Evolutionary conservation across 2,329 filamentous ascomycete species (phyloP).

Genomic region (Immersiporthe knoxdaviesiana): DNA sequence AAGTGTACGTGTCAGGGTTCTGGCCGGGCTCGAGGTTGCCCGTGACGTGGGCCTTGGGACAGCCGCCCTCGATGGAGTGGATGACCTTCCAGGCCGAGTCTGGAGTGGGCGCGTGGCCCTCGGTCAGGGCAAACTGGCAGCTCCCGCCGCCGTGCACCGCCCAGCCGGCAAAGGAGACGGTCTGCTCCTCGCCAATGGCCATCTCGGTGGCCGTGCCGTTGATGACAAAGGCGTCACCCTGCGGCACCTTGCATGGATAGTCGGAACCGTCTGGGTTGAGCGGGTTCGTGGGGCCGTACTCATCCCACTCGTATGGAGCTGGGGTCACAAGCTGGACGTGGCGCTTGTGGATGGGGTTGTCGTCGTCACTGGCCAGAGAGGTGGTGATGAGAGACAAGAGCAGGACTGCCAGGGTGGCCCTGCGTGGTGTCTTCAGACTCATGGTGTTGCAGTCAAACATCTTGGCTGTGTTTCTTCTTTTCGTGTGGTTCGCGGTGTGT

Average conservation of each 20-base stretch:
- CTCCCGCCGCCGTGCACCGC: conserved; percentile 75
- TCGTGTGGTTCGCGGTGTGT: neutral
- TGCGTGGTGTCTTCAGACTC: neutral
- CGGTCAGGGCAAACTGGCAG: conserved; percentile 62
- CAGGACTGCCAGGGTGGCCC: neutral
- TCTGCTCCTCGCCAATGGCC: conserved; percentile 57
- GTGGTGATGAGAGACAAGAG: neutral
- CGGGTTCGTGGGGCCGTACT: conserved; percentile 58
- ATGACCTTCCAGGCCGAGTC: conserved; percentile 70
- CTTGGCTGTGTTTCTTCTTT: neutral
- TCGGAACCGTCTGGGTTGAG: conserved; percentile 57
- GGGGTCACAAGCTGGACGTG: conserved; percentile 68
- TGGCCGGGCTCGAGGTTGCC: conserved; percentile 53
- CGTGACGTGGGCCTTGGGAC: conserved; percentile 55
- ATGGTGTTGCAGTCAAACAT: neutral
- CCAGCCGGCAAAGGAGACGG: conserved; percentile 57
- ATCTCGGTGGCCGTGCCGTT: conserved; percentile 53
- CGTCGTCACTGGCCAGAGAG: neutral
- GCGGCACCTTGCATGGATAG: conserved; percentile 70
- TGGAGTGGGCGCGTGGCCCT: conserved; percentile 55
- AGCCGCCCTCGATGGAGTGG: conserved; percentile 71
- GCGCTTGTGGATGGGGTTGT: conserved; percentile 8
- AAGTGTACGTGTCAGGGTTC: conserved; percentile 55
- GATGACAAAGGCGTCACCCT: conserved; percentile 42
- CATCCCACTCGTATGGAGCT: conserved; percentile 50